phyloP scores from a whole-genome alignment of 352 stramenopile genomes.

The Blastocystis sp. region DNA sequence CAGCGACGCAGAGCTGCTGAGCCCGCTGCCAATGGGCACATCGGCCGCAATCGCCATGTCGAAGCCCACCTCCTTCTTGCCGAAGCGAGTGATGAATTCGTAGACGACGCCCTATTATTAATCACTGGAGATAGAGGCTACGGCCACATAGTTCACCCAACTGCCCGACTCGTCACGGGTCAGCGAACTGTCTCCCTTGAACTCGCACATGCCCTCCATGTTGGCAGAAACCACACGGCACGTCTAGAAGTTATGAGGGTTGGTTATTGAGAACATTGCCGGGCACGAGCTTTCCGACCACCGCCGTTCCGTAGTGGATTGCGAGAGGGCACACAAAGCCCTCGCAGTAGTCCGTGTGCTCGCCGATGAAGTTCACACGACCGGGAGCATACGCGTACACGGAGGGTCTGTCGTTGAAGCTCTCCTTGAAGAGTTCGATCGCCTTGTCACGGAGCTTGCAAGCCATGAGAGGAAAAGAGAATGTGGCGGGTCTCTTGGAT shows the following conservation, averaged over 20 bases:
- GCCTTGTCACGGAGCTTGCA: slow-evolving; percentile 33
- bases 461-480: slow-evolving; percentile 2
- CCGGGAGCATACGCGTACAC: slow-evolving; percentile 79
- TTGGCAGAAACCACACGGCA: slow-evolving; percentile 40
- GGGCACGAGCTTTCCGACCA: slow-evolving; percentile 76
- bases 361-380: slow-evolving; percentile 90
- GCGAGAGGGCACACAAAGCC: slow-evolving; percentile 90
- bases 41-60: slow-evolving; percentile 82
- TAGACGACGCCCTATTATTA: slow-evolving; percentile 59
- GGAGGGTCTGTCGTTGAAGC: slow-evolving; percentile 20
- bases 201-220: not conserved
- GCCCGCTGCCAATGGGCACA: slow-evolving; percentile 86
- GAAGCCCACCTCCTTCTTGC: slow-evolving; percentile 76
- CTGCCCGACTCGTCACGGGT: slow-evolving; percentile 6
- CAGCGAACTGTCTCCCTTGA: not conserved
- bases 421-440: slow-evolving; percentile 17
- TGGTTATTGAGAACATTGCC: slow-evolving; percentile 71
- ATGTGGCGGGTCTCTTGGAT: not conserved
- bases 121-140: slow-evolving; percentile 5
- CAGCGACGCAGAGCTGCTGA: slow-evolving; percentile 87
- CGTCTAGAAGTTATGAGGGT: slow-evolving; percentile 73
- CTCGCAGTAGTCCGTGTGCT: slow-evolving; percentile 93
- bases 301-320: slow-evolving; percentile 82
- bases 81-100: slow-evolving; percentile 72
- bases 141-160: slow-evolving; percentile 46